Percentiles rank a stretch among this genome's conserved stretches.
These are phyloP conservation scores for Penicillium arizonense DNA, from an alignment of 495 filamentous ascomycete genomes.

Conservation along the genomic window DNA sequence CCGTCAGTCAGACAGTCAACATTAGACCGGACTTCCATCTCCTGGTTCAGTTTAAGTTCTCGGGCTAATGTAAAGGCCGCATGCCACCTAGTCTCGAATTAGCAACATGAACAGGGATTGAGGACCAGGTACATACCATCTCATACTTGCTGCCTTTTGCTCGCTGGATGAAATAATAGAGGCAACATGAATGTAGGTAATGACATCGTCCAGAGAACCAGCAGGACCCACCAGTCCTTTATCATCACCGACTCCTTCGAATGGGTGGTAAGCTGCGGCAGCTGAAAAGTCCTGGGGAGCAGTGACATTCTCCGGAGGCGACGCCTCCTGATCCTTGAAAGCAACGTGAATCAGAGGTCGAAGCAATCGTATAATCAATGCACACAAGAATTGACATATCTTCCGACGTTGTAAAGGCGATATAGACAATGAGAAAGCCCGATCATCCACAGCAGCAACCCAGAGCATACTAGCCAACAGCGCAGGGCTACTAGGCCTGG, in stretches of 20 bases:
- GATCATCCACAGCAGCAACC: slow-evolving; percentile 90
- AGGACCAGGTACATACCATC: slow-evolving; percentile 54
- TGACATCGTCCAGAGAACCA: slow-evolving; percentile 76
- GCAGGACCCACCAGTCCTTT: slow-evolving; percentile 74
- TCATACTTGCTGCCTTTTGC: slow-evolving; percentile 88
- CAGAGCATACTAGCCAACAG: slow-evolving; percentile 92
- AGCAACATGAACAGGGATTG: neutral
- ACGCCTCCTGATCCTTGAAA: slow-evolving; percentile 36
- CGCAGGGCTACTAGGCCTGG: slow-evolving; percentile 80
- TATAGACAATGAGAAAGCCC: slow-evolving; percentile 81
- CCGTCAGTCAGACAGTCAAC: slow-evolving; percentile 34
- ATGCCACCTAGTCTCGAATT: slow-evolving; percentile 69
- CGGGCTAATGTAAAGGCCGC: slow-evolving; percentile 89
- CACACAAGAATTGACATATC: slow-evolving; percentile 86
- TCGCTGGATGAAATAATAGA: slow-evolving; percentile 86
- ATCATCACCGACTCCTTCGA: slow-evolving; percentile 70
- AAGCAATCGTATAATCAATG: slow-evolving; percentile 80
- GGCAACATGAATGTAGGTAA: slow-evolving; percentile 82
- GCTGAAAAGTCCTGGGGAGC: slow-evolving; percentile 29
- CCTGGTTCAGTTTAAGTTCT: slow-evolving; percentile 88
- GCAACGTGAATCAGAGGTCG: slow-evolving; percentile 79
- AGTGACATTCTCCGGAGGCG: slow-evolving; percentile 26
- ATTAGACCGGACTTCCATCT: slow-evolving; percentile 64
- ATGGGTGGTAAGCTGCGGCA: slow-evolving; percentile 38
- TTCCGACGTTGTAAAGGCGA: slow-evolving; percentile 82